Conservation (phyloP, 140 eudicot genomes). For the Eryngium alpinum region DNA sequence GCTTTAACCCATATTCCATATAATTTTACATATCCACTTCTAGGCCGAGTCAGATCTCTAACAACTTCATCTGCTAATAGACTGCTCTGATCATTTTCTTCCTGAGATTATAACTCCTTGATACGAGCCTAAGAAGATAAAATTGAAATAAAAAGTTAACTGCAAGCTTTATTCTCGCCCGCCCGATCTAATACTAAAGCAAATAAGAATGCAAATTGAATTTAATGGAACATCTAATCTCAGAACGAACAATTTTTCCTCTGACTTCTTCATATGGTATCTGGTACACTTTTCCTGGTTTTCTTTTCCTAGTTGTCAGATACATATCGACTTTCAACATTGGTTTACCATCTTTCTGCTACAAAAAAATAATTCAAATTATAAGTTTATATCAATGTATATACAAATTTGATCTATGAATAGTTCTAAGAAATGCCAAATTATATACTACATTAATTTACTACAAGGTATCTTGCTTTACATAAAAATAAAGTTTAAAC, state of each 20-base stretch:
- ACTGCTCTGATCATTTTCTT: background rate
- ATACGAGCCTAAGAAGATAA: background rate
- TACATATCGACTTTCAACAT: background rate
- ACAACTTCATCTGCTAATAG: background rate
- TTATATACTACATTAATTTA: too few species aligned
- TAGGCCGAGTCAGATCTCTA: background rate
- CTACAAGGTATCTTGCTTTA: too few species aligned
- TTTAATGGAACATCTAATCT: too few species aligned
- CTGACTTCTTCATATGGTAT: background rate
- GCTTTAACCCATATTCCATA: background rate
- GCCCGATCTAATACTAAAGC: too few species aligned
- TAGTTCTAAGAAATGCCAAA: too few species aligned
- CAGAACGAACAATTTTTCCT: too few species aligned
- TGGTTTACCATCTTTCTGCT: background rate
- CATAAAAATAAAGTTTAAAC: too few species aligned
- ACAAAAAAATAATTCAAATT: too few species aligned
- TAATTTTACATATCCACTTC: background rate
- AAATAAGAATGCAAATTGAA: background rate
- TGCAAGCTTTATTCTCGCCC: too few species aligned
- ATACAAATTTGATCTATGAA: background rate
- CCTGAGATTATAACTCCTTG: background rate
- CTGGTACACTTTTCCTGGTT: background rate
- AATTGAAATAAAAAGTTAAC: too few species aligned
- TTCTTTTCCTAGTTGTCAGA: background rate
- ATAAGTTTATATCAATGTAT: background rate